phyloP scores from a whole-genome alignment of 2,329 filamentous ascomycete species.

The Aotearoamyces nothofagi region DNA sequence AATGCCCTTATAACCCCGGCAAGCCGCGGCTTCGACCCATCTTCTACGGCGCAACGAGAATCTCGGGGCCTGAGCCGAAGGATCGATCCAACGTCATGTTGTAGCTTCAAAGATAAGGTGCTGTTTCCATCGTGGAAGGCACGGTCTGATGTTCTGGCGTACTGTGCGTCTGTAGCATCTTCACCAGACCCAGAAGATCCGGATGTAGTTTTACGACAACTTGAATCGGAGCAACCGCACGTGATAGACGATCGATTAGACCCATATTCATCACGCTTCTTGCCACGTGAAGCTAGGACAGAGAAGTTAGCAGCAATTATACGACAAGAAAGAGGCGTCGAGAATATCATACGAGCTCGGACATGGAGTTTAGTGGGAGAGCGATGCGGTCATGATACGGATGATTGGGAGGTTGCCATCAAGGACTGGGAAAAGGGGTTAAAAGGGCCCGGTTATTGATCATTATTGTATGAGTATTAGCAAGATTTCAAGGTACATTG shows the following conservation, averaged over 20 bases:
- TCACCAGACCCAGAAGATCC: conserved; percentile 80
- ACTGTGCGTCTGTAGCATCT: conserved; percentile 79
- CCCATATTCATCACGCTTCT: conserved; percentile 78
- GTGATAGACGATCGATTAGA: conserved; percentile 81
- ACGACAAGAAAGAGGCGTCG: conserved; percentile 60
- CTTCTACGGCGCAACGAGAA: conserved; percentile 52
- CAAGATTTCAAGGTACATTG: too few relatives aligned
- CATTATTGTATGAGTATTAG: too few relatives aligned
- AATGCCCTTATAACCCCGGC: conserved; percentile 77
- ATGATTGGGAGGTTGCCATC: conserved; percentile 50
- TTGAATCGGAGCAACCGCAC: conserved; percentile 53
- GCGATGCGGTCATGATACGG: conserved; percentile 47
- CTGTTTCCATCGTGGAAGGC: conserved; percentile 83
- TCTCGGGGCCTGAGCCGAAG: conserved; percentile 31
- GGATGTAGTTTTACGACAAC: conserved; percentile 51
- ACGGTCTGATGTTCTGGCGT: conserved; percentile 69
- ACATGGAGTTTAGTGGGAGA: conserved; percentile 71
- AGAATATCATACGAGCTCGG: conserved; percentile 63
- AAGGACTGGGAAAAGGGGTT: conserved; percentile 40
- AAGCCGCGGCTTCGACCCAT: conserved; percentile 58
- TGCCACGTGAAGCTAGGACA: conserved; percentile 64
- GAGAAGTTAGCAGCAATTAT: conserved; percentile 62
- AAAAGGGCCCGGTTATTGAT: too few relatives aligned
- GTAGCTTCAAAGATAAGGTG: conserved; percentile 57
- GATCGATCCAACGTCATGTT: conserved; percentile 49